Conservation (phyloP, 2,329 filamentous ascomycete genomes). For the Colletotrichum siamense region DNA sequence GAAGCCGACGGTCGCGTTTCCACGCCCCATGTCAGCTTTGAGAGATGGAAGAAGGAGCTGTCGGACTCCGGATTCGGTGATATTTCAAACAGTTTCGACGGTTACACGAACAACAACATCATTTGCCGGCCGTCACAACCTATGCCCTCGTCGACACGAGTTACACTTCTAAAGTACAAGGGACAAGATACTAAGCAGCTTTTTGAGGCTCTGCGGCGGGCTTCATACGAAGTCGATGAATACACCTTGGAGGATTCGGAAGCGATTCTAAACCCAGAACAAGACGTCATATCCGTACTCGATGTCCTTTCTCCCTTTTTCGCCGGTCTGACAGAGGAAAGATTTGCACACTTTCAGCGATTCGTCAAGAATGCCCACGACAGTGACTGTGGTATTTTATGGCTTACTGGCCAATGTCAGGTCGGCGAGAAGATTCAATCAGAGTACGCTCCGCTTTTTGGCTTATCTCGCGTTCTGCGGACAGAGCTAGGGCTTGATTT, state of each 20-base stretch:
- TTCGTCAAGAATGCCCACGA: not conserved
- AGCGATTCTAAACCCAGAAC: slow-evolving; percentile 4
- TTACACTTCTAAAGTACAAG: not conserved
- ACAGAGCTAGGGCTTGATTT: slow-evolving; percentile 18
- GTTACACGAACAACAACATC: slow-evolving; percentile 7
- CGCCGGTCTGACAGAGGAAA: not conserved
- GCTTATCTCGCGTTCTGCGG: slow-evolving; percentile 24
- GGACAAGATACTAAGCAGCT: not conserved
- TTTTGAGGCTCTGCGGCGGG: not conserved
- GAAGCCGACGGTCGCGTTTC: slow-evolving; percentile 28
- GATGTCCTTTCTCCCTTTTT: not conserved
- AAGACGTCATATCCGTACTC: slow-evolving; percentile 25
- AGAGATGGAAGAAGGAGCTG: slow-evolving; percentile 31
- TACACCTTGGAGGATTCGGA: not conserved
- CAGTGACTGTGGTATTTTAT: not conserved
- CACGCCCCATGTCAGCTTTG: slow-evolving; percentile 28
- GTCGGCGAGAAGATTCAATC: not conserved
- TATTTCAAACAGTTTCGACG: not conserved
- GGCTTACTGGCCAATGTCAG: slow-evolving; percentile 8
- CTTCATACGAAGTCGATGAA: not conserved
- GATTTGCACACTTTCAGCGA: slow-evolving; percentile 19
- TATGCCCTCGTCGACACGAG: not conserved
- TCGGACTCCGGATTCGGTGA: slow-evolving; percentile 29
- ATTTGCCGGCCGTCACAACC: not conserved
- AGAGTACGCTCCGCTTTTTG: slow-evolving; percentile 23